These are phyloP conservation scores for Backusella circina DNA, from an alignment of 192 early-diverging fungal species.

Conservation along the genomic window DNA sequence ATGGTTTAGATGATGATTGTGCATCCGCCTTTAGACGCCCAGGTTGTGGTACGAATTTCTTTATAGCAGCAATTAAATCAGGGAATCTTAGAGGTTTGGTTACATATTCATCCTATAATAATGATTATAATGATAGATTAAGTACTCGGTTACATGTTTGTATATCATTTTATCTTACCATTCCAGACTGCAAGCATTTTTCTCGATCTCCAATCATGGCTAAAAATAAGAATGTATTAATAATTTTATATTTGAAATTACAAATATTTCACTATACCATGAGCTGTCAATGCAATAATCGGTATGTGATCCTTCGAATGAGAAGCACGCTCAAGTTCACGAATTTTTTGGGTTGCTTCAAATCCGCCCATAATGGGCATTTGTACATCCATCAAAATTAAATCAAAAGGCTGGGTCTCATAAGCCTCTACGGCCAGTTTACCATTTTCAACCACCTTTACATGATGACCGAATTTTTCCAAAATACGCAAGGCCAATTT, in stretches of 20 bases:
- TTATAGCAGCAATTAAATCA: slow-evolving; percentile 65
- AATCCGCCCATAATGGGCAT: slow-evolving; percentile 91
- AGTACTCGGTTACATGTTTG: neutral
- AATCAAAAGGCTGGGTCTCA: slow-evolving; percentile 47
- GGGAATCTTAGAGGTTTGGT: slow-evolving; percentile 62
- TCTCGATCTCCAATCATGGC: slow-evolving; percentile 89
- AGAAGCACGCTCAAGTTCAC: slow-evolving; percentile 57
- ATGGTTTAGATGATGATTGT: neutral
- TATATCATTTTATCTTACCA: slow-evolving; percentile 54
- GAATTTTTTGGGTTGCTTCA: slow-evolving; percentile 77
- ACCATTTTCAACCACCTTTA: slow-evolving; percentile 74
- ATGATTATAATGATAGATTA: neutral
- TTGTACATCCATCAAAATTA: slow-evolving; percentile 85
- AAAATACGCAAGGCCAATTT: slow-evolving; percentile 70
- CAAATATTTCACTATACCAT: slow-evolving; percentile 18
- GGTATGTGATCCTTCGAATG: slow-evolving; percentile 52
- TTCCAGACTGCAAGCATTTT: slow-evolving; percentile 78
- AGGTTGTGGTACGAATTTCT: slow-evolving; percentile 56
- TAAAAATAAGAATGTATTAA: too few relatives aligned
- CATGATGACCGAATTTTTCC: slow-evolving; percentile 73
- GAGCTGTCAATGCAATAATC: slow-evolving; percentile 83
- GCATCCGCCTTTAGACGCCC: slow-evolving; percentile 8
- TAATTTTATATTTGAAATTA: too few relatives aligned
- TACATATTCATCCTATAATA: slow-evolving; percentile 53
- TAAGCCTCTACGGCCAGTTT: slow-evolving; percentile 73